A percentile compares a stretch with the other conserved stretches of the same genome.
Conservation (phyloP, 1,139 yeast genomes). For the Pneumocystis carinii region DNA sequence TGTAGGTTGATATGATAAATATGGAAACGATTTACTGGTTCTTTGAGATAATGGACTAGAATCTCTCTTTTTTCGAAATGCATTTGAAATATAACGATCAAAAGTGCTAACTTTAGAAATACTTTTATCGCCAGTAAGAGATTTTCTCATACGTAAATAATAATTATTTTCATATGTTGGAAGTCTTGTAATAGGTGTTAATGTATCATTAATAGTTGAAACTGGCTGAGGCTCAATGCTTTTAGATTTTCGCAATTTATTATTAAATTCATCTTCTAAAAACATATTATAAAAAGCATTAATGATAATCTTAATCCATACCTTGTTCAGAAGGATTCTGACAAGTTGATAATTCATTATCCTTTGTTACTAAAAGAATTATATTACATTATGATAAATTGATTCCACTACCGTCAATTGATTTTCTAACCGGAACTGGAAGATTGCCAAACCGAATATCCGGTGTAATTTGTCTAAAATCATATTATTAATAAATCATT, state of each 20-base stretch:
- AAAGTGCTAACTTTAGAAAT: slow-evolving; percentile 17
- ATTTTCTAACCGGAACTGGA: slow-evolving; percentile 29
- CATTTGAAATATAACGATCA: slow-evolving; percentile 15
- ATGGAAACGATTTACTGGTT: slow-evolving; percentile 11
- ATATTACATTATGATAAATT: background rate
- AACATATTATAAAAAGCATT: background rate
- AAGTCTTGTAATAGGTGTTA: background rate
- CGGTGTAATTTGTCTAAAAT: slow-evolving; percentile 1
- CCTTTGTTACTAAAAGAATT: background rate
- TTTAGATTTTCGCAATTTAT: background rate
- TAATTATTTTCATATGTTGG: background rate
- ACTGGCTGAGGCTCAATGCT: background rate
- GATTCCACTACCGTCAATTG: background rate
- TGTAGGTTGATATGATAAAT: slow-evolving; percentile 45
- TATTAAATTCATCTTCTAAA: background rate
- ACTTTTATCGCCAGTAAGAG: slow-evolving; percentile 3
- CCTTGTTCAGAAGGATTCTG: slow-evolving; percentile 1
- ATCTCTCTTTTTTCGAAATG: slow-evolving; percentile 11
- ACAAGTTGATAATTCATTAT: background rate
- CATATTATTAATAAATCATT: background rate
- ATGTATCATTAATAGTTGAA: background rate
- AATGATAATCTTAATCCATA: background rate
- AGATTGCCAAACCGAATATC: slow-evolving; percentile 31
- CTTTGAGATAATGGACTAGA: slow-evolving; percentile 8
- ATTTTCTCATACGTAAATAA: slow-evolving; percentile 2